phyloP scores from a whole-genome alignment of 192 early-diverging fungal genomes.

The Chytriomyces hyalinus region DNA sequence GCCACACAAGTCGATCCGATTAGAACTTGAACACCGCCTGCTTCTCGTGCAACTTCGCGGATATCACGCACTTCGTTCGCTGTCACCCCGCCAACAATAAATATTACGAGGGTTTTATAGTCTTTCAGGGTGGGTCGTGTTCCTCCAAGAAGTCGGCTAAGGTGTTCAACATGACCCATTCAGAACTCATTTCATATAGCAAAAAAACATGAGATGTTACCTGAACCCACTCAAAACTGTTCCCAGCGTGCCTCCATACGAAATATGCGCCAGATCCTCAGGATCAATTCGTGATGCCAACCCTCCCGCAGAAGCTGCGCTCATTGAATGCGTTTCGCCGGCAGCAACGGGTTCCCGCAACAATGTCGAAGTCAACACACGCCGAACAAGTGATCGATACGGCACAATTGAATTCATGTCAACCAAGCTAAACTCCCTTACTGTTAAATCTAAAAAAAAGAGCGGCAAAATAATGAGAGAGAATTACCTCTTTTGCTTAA shows the following conservation, averaged over 20 bases:
- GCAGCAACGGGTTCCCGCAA: background rate
- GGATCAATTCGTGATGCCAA: background rate
- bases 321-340: background rate
- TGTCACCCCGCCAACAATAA: slow-evolving; percentile 24
- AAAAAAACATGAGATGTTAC: background rate
- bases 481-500: slow-evolving; percentile 10
- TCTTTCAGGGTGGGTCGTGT: background rate
- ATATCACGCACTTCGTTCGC: slow-evolving; percentile 23
- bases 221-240: slow-evolving; percentile 29
- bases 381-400: background rate
- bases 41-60: slow-evolving; percentile 11
- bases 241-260: slow-evolving; percentile 31
- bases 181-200: background rate
- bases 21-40: background rate
- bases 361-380: background rate
- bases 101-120: slow-evolving; percentile 2
- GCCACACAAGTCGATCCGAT: background rate
- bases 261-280: slow-evolving; percentile 19
- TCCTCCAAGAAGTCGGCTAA: slow-evolving; percentile 17
- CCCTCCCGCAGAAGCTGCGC: background rate
- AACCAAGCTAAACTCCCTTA: background rate
- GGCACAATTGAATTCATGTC: background rate
- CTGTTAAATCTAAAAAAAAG: background rate
- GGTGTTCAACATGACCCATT: background rate
- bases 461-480: background rate